These are phyloP conservation scores for Lobulomyces angularis DNA, from an alignment of 192 early-diverging fungal species.

Conservation along the genomic window DNA sequence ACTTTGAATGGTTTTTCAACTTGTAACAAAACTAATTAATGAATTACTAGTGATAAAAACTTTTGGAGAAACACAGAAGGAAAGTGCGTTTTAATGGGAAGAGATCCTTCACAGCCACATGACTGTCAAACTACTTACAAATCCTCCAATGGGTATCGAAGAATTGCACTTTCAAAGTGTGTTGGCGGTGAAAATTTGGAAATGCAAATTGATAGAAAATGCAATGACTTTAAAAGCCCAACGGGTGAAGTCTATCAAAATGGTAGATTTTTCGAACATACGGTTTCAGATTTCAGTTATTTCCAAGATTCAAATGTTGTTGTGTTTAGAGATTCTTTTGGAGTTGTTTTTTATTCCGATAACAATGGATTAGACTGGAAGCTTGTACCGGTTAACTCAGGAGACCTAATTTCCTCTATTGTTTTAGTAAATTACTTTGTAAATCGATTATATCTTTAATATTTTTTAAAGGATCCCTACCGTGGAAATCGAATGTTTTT, in stretches of 20 bases:
- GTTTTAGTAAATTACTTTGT: too few species aligned
- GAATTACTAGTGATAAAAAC: conserved; percentile 39
- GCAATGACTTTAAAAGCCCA: conserved; percentile 29
- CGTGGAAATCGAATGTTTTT: conserved; percentile 17
- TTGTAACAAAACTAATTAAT: conserved; percentile 1
- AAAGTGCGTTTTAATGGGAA: conserved; percentile 52
- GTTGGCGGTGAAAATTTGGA: conserved; percentile 55
- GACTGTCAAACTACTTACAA: conserved; percentile 56
- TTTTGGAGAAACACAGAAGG: conserved; percentile 64
- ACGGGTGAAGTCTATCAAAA: conserved; percentile 13
- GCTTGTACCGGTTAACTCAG: conserved; percentile 8
- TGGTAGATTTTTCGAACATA: conserved; percentile 5
- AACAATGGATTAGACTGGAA: conserved; percentile 22
- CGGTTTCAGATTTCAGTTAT: conserved; percentile 24
- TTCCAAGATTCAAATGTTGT: conserved; percentile 22
- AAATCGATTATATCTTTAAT: too few species aligned
- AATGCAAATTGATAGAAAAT: conserved; percentile 51
- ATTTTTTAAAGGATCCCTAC: conserved; percentile 17
- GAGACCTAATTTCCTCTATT: too few species aligned
- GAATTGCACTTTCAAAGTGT: conserved; percentile 62
- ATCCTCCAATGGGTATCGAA: conserved; percentile 71
- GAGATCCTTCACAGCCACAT: conserved; percentile 62
- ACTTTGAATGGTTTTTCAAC: conserved; percentile 70
- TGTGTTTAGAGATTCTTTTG: conserved; percentile 10
- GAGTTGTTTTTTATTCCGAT: conserved; percentile 8